Percentiles rank a stretch among this genome's conserved stretches.
Evolutionary conservation across 345 rosid species (phyloP).

Genomic region (Populus ilicifolia): DNA sequence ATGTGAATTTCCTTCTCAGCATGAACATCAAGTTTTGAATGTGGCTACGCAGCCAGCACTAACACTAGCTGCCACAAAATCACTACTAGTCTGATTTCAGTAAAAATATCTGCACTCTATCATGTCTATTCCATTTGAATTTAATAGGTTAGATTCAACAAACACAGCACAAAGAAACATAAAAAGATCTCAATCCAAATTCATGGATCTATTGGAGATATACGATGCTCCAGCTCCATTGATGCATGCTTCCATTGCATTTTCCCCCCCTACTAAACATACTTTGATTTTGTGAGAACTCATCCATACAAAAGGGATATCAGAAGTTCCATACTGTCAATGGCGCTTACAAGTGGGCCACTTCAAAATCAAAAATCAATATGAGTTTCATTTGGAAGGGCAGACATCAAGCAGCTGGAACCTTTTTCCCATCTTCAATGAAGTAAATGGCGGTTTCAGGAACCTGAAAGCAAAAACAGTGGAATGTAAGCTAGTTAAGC

Average conservation of each 20-base stretch:
- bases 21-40: background rate
- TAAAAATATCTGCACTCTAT: no score
- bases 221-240: background rate
- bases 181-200: background rate
- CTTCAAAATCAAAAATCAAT: background rate
- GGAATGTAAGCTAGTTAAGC: background rate
- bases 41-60: background rate
- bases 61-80: background rate
- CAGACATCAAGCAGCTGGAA: constrained; percentile 60
- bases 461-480: constrained; percentile 41
- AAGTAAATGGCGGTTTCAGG: constrained; percentile 78
- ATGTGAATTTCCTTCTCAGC: background rate
- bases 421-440: constrained; percentile 90
- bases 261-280: background rate
- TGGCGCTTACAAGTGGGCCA: background rate
- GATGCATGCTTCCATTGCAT: background rate
- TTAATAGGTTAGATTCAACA: no score
- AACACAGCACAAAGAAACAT: no score
- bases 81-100: background rate
- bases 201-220: background rate
- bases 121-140: no score
- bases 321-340: background rate
- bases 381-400: background rate
- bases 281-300: background rate
- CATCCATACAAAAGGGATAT: background rate